These are phyloP conservation scores for Trichoderma breve DNA, from an alignment of 2,329 filamentous ascomycete species.

Conservation along the genomic window DNA sequence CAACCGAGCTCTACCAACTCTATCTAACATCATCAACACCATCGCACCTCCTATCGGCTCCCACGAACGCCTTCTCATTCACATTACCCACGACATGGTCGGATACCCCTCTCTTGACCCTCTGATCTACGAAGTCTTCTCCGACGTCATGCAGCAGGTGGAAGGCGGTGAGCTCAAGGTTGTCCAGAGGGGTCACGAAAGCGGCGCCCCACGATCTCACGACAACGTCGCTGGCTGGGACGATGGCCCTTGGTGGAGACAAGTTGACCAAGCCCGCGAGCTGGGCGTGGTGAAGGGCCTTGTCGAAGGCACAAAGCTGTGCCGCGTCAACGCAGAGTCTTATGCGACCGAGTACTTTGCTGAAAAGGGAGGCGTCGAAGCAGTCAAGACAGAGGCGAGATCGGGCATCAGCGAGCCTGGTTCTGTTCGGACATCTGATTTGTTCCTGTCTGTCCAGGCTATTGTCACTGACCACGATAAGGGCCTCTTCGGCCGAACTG, in stretches of 20 bases:
- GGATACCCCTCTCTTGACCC: constrained; percentile 94
- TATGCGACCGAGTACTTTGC: constrained; percentile 85
- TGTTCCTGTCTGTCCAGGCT: constrained; percentile 94
- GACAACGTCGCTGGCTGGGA: constrained; percentile 71
- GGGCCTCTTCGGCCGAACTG: constrained; percentile 64
- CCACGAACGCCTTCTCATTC: constrained; percentile 94
- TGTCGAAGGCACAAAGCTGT: constrained; percentile 86
- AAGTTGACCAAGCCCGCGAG: constrained; percentile 65
- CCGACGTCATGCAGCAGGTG: constrained; percentile 96
- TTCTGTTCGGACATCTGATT: constrained; percentile 86
- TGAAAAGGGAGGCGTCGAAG: constrained; percentile 72
- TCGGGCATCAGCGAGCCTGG: constrained; percentile 80
- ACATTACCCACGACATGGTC: constrained; percentile 93
- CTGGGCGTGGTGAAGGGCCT: constrained; percentile 78
- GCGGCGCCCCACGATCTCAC: constrained; percentile 62
- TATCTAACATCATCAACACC: constrained; percentile 91
- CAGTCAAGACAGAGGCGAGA: constrained; percentile 74
- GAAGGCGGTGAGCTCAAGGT: constrained; percentile 95
- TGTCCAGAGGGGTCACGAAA: constrained; percentile 88
- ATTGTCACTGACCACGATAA: constrained; percentile 64
- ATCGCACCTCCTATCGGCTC: constrained; percentile 94
- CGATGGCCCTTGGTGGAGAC: constrained; percentile 96
- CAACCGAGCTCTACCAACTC: constrained; percentile 85
- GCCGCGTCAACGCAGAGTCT: constrained; percentile 81
- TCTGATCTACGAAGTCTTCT: constrained; percentile 87